Evolutionary conservation across 371 early-diverging fungal genomes (phyloP).

Genomic region (Mortierella sp.): DNA sequence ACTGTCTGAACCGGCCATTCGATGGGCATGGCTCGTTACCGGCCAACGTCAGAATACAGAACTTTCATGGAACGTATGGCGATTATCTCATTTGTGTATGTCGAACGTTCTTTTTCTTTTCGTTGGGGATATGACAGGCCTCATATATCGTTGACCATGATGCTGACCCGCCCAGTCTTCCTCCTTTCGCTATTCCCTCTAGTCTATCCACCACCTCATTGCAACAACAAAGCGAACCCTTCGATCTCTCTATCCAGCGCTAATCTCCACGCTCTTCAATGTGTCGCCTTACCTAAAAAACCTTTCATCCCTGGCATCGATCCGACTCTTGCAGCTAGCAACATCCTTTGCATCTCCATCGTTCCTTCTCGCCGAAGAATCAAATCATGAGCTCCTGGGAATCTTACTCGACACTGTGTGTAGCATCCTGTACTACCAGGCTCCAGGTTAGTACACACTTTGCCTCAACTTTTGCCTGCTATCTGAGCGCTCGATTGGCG

Average conservation of each 20-base stretch:
- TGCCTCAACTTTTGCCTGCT: background rate
- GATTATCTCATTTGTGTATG: constrained; percentile 84
- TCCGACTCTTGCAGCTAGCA: constrained; percentile 81
- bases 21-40: constrained; percentile 74
- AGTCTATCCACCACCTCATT: constrained; percentile 81
- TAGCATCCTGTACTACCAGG: constrained; percentile 86
- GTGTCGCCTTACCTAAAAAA: constrained; percentile 83
- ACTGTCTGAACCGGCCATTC: constrained; percentile 81
- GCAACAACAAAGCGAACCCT: constrained; percentile 78
- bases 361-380: constrained; percentile 82
- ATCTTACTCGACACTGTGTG: constrained; percentile 83
- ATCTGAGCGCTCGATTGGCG: no score
- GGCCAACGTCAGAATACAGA: constrained; percentile 73
- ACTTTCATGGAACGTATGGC: constrained; percentile 82
- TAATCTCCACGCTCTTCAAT: constrained; percentile 83
- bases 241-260: constrained; percentile 78
- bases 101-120: no score
- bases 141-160: no score
- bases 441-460: constrained; percentile 56
- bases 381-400: constrained; percentile 76
- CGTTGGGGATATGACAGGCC: no score
- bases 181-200: background rate
- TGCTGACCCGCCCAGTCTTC: no score
- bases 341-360: constrained; percentile 81
- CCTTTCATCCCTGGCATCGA: constrained; percentile 76